Evolutionary conservation across 768 basidiomycete species (phyloP).

Genomic region (Serpula lacrymans): DNA sequence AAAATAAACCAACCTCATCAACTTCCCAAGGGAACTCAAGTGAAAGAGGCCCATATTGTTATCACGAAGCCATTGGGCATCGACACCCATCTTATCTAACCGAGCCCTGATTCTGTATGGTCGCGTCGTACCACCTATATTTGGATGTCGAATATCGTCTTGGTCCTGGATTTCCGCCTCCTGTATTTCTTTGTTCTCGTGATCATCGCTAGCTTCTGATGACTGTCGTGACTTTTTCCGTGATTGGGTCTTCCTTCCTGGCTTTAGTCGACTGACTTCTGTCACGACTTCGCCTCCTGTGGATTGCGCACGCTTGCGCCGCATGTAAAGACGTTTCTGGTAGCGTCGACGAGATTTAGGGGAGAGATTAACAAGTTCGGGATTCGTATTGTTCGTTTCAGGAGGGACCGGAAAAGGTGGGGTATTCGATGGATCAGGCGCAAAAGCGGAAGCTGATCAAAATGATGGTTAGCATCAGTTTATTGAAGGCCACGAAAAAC

Average conservation of each 20-base stretch:
- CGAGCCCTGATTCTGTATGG: slow-evolving; percentile 41
- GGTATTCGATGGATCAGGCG: not conserved
- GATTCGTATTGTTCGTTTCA: slow-evolving; percentile 2
- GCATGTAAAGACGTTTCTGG: slow-evolving; percentile 68
- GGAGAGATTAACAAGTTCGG: slow-evolving; percentile 30
- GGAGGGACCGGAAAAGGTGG: not conserved
- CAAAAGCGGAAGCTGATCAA: not conserved
- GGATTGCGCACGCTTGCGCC: slow-evolving; percentile 57
- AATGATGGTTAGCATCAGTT: not conserved
- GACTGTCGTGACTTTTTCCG: slow-evolving; percentile 26
- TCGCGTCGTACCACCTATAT: slow-evolving; percentile 37
- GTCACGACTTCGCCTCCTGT: slow-evolving; percentile 32
- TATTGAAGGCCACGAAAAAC: not conserved
- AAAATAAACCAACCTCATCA: slow-evolving; percentile 39
- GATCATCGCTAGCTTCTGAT: slow-evolving; percentile 12
- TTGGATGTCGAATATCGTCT: slow-evolving; percentile 12
- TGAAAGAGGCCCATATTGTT: slow-evolving; percentile 44
- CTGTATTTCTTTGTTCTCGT: slow-evolving; percentile 4
- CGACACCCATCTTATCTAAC: slow-evolving; percentile 44
- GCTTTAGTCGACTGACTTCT: slow-evolving; percentile 39
- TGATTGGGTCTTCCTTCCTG: slow-evolving; percentile 30
- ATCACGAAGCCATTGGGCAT: slow-evolving; percentile 37
- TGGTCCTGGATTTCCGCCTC: slow-evolving; percentile 6
- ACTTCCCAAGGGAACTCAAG: slow-evolving; percentile 28
- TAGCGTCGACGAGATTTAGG: slow-evolving; percentile 52